These are phyloP conservation scores for Rhododendron simsii DNA, from an alignment of 148 eudicot genomes.

Conservation along the genomic window DNA sequence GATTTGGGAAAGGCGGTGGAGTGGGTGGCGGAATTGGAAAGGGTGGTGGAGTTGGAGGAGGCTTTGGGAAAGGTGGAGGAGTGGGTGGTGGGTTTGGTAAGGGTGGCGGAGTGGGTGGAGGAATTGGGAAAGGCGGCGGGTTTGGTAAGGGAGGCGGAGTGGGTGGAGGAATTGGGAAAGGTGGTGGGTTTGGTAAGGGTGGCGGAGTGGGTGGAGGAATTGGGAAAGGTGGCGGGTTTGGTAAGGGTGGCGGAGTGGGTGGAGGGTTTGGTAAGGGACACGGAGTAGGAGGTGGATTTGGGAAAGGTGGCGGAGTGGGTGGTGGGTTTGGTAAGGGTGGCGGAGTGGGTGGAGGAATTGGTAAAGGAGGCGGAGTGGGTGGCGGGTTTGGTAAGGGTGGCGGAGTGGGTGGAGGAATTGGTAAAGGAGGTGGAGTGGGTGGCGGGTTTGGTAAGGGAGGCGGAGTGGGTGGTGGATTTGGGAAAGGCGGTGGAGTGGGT, in stretches of 20 bases:
- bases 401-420: background rate
- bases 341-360: slow-evolving; percentile 7
- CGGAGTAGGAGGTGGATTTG: slow-evolving; percentile 13
- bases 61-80: slow-evolving; percentile 6
- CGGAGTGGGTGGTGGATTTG: background rate
- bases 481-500: background rate
- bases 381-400: slow-evolving; percentile 17
- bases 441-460: background rate
- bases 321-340: background rate
- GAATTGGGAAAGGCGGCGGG: slow-evolving; percentile 1
- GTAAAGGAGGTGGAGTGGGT: background rate
- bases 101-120: background rate
- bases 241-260: slow-evolving; percentile 5
- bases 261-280: slow-evolving; percentile 9
- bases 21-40: background rate
- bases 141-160: slow-evolving; percentile 5
- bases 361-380: slow-evolving; percentile 8
- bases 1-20: no score
- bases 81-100: slow-evolving; percentile 9
- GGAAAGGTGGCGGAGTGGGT: background rate
- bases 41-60: slow-evolving; percentile 9
- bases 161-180: background rate
- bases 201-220: background rate
- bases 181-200: background rate
- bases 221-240: background rate